Evolutionary conservation across 2,329 filamentous ascomycete genomes (phyloP).

Genomic region (Anthostomella pinea): DNA sequence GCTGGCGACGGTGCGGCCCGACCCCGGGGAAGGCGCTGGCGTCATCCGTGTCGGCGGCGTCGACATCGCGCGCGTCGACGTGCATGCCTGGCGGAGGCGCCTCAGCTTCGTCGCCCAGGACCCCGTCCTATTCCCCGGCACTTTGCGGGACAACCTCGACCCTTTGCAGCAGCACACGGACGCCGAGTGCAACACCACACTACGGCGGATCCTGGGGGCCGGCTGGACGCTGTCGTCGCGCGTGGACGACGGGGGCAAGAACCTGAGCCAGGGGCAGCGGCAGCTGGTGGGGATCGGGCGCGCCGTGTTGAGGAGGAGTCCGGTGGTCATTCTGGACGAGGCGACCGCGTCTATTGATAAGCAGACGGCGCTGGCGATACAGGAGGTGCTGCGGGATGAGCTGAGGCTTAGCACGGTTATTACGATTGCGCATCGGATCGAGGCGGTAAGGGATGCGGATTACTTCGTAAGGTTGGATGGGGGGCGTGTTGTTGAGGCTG

Average conservation of each 20-base stretch:
- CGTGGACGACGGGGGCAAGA: slow-evolving; percentile 59
- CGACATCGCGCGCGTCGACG: slow-evolving; percentile 51
- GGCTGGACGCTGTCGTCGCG: slow-evolving; percentile 47
- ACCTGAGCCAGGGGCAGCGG: slow-evolving; percentile 60
- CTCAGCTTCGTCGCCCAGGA: slow-evolving; percentile 65
- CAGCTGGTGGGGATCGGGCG: slow-evolving; percentile 60
- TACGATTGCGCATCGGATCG: slow-evolving; percentile 63
- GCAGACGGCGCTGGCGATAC: slow-evolving; percentile 55
- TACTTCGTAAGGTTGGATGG: slow-evolving; percentile 53
- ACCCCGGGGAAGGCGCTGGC: no score
- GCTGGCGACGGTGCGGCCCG: slow-evolving; percentile 53
- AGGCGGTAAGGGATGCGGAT: slow-evolving; percentile 58
- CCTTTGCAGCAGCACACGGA: slow-evolving; percentile 59
- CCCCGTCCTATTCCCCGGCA: slow-evolving; percentile 59
- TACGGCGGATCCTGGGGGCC: slow-evolving; percentile 58
- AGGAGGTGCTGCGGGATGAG: slow-evolving; percentile 55
- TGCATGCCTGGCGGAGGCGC: slow-evolving; percentile 53
- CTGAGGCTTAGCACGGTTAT: slow-evolving; percentile 57
- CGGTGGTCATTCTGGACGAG: slow-evolving; percentile 62
- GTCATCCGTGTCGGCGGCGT: slow-evolving; percentile 53
- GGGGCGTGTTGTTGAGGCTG: slow-evolving; percentile 49
- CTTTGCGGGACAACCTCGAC: slow-evolving; percentile 64
- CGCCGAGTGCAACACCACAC: slow-evolving; percentile 45
- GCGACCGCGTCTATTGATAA: slow-evolving; percentile 63
- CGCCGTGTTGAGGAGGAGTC: slow-evolving; percentile 57